These are phyloP conservation scores for Arachis stenosperma DNA, from an alignment of 306 rosid species.

Conservation along the genomic window DNA sequence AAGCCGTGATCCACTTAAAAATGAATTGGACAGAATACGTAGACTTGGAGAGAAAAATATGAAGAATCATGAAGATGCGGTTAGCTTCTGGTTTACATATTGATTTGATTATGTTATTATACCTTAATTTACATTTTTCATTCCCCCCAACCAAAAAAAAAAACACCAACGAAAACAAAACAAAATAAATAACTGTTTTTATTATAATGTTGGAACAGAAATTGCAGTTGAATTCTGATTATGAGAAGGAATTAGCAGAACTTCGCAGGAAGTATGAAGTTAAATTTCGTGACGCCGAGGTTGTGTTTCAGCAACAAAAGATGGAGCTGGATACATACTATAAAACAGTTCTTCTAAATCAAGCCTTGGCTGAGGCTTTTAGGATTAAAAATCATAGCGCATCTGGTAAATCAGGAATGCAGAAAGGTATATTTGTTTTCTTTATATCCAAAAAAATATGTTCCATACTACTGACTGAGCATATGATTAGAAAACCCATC, in stretches of 20 bases:
- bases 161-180: no score
- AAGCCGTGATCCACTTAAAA: constrained; percentile 60
- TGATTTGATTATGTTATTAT: constrained; percentile 23
- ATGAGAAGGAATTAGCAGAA: constrained; percentile 68
- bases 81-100: constrained; percentile 44
- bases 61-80: constrained; percentile 55
- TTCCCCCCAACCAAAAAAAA: not conserved
- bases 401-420: constrained; percentile 46
- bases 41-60: constrained; percentile 44
- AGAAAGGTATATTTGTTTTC: constrained; percentile 54
- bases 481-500: not conserved
- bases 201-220: constrained; percentile 58
- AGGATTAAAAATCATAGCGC: constrained; percentile 55
- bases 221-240: constrained; percentile 54
- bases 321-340: constrained; percentile 49
- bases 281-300: constrained; percentile 52
- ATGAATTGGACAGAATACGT: constrained; percentile 60
- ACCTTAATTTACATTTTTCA: constrained; percentile 15
- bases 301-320: constrained; percentile 46
- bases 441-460: no score
- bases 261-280: constrained; percentile 60
- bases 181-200: not conserved
- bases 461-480: not conserved
- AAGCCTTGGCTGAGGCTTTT: constrained; percentile 68
- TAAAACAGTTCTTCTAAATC: constrained; percentile 49